A percentile compares a stretch with the other conserved stretches of the same genome.
Evolutionary conservation across 2,329 filamentous ascomycete species (phyloP).

Genomic region (Magnaporthiopsis poae): DNA sequence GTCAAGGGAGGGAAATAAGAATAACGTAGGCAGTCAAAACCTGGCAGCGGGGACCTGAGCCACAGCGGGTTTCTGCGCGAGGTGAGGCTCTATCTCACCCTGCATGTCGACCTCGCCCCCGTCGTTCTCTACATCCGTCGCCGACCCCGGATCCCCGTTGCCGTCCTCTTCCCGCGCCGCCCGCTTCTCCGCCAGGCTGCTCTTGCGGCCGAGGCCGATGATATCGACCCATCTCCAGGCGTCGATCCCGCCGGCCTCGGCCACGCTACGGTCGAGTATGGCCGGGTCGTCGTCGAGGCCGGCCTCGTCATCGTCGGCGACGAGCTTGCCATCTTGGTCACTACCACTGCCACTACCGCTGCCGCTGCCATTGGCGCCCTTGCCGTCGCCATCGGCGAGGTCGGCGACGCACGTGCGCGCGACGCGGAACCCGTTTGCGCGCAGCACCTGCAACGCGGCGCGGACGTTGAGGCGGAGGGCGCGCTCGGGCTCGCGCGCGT

Average conservation of each 20-base stretch:
- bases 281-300: constrained; percentile 37
- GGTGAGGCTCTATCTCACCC: constrained; percentile 24
- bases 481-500: constrained; percentile 47
- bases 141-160: constrained; percentile 2
- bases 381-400: constrained; percentile 35
- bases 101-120: constrained; percentile 26
- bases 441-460: constrained; percentile 47
- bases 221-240: constrained; percentile 45
- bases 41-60: not conserved
- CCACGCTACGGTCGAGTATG: constrained; percentile 38
- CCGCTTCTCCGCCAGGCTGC: constrained; percentile 6
- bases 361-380: constrained; percentile 11
- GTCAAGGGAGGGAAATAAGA: not conserved
- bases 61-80: not conserved
- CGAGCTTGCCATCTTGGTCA: constrained; percentile 11
- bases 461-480: constrained; percentile 50
- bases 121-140: constrained; percentile 13
- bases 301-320: constrained; percentile 12
- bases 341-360: constrained; percentile 8
- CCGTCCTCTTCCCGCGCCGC: not conserved
- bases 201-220: constrained; percentile 34
- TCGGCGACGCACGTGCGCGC: constrained; percentile 40
- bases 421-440: constrained; percentile 39
- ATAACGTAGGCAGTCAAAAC: not conserved
- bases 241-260: constrained; percentile 25